Percentiles rank a stretch among this genome's conserved stretches.
Evolutionary conservation across 371 early-diverging fungal species (phyloP).

Genomic region (Basidiobolus meristosporus): DNA sequence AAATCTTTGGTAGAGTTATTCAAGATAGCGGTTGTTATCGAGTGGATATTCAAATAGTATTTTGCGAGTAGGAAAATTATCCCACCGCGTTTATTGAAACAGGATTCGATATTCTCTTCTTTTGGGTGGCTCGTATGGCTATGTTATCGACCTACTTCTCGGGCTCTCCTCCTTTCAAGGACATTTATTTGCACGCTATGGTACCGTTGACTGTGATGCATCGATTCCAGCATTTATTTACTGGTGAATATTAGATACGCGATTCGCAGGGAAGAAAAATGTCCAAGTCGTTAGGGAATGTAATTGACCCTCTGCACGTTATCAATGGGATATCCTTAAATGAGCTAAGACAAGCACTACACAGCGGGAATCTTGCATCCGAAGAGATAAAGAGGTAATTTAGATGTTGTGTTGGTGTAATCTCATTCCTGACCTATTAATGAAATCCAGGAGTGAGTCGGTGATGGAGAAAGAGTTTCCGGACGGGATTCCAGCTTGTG

Average conservation of each 20-base stretch:
- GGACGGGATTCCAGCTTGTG: constrained; percentile 88
- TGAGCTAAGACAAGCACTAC: constrained; percentile 40
- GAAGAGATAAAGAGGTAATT: constrained; percentile 54
- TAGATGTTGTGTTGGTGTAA: too few species aligned
- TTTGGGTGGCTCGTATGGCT: constrained; percentile 99
- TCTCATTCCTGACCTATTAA: too few species aligned
- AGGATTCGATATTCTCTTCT: constrained; percentile 98
- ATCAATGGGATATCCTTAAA: constrained; percentile 68
- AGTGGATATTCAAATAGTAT: not conserved
- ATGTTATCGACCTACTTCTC: constrained; percentile 90
- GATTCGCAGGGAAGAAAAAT: constrained; percentile 97
- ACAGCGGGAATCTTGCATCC: constrained; percentile 57
- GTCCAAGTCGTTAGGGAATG: constrained; percentile 95
- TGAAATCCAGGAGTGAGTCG: constrained; percentile 19
- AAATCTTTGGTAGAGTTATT: constrained; percentile 5
- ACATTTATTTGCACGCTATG: constrained; percentile 61
- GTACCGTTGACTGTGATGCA: constrained; percentile 14
- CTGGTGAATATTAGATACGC: constrained; percentile 31
- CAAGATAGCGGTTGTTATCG: constrained; percentile 11
- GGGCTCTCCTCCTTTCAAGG: constrained; percentile 69
- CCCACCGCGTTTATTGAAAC: constrained; percentile 92
- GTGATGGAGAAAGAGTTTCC: constrained; percentile 78
- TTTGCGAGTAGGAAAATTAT: constrained; percentile 28
- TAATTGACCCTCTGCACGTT: constrained; percentile 93
- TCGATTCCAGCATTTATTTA: not conserved